Conservation (phyloP, 2,329 filamentous ascomycete genomes). For the Fusarium sp. region DNA sequence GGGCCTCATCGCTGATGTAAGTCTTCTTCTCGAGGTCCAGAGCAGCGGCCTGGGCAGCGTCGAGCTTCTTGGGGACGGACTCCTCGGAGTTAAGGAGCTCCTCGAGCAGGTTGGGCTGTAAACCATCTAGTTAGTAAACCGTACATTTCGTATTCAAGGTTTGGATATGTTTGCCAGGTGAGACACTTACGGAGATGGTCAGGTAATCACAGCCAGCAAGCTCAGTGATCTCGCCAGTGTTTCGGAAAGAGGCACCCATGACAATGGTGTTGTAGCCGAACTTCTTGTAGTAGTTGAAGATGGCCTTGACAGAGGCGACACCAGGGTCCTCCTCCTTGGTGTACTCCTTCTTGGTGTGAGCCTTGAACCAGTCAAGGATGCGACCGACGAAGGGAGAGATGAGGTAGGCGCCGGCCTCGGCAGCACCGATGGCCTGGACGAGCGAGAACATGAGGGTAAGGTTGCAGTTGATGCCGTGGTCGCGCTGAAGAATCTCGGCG, state of each 20-base stretch:
- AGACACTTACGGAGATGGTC: constrained; percentile 85
- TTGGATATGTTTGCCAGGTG: neutral
- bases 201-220: constrained; percentile 98
- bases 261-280: constrained; percentile 99
- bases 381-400: constrained; percentile 99
- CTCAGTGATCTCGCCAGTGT: constrained; percentile 95
- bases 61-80: constrained; percentile 91
- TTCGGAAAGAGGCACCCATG: constrained; percentile 99
- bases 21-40: constrained; percentile 88
- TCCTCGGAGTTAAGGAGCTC: constrained; percentile 88
- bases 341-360: constrained; percentile 93
- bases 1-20: constrained; percentile 90
- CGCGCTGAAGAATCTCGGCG: constrained; percentile 93
- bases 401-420: constrained; percentile 95
- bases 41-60: constrained; percentile 72
- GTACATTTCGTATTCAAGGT: neutral
- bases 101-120: constrained; percentile 90
- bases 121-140: constrained; percentile 26
- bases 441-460: constrained; percentile 98
- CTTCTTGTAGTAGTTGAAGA: constrained; percentile 99
- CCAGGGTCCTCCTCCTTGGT: constrained; percentile 90
- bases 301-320: constrained; percentile 91
- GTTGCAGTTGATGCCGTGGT: constrained; percentile 98
- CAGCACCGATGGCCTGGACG: constrained; percentile 93
- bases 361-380: constrained; percentile 99